These are phyloP conservation scores for Cryptosporidium sp. DNA, from an alignment of 169 alveolate species.

Conservation along the genomic window DNA sequence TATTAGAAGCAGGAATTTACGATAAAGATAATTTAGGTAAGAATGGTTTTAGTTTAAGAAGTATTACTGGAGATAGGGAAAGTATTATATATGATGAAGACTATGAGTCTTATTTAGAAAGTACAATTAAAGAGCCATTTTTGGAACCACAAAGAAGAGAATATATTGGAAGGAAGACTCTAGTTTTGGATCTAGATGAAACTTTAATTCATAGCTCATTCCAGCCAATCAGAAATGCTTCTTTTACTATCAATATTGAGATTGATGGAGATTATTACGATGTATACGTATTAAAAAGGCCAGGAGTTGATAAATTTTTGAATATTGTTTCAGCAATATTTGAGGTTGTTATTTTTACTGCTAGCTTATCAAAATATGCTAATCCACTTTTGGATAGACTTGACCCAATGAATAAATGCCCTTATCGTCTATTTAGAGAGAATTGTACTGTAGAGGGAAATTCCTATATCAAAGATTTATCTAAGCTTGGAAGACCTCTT, in stretches of 20 bases:
- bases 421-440: conserved; percentile 85
- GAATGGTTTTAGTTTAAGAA: background rate
- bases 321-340: conserved; percentile 80
- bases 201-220: conserved; percentile 84
- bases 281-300: conserved; percentile 85
- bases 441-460: conserved; percentile 82
- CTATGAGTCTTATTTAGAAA: background rate
- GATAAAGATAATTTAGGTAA: background rate
- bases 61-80: conserved; percentile 5
- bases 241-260: conserved; percentile 82
- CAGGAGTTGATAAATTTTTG: conserved; percentile 85
- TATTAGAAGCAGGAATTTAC: background rate
- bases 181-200: conserved; percentile 83
- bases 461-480: conserved; percentile 88
- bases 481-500: conserved; percentile 88
- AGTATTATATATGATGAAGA: conserved; percentile 56
- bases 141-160: conserved; percentile 68
- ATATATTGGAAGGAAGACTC: conserved; percentile 79
- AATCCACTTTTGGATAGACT: conserved; percentile 85
- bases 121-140: conserved; percentile 34
- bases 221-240: conserved; percentile 74
- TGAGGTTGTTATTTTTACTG: conserved; percentile 88
- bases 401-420: conserved; percentile 80
- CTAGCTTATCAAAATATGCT: conserved; percentile 87
- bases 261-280: conserved; percentile 81